Base-by-base conservation (phyloP, 148 eudicot species). In the Silene uniflora region DNA sequence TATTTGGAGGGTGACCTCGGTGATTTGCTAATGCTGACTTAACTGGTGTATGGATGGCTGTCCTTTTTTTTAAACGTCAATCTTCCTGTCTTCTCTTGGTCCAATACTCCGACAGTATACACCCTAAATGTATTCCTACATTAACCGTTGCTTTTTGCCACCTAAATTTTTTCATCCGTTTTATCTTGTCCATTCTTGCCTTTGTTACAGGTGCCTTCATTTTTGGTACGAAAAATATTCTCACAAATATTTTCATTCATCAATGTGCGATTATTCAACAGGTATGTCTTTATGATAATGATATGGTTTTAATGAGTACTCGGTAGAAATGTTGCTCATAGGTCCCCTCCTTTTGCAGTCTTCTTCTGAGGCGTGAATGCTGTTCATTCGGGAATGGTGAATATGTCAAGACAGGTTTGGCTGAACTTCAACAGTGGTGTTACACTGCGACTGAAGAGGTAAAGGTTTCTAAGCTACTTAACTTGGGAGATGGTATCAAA, bases 341-440 rank as follows among this genome's bases (percentile, higher is more conserved):
- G 19, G 52, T 81, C 49, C 8, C 60, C 11, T 13, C 42, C 81
- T 73, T 54, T 44, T 84, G 80, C 90, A 96, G 99, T 75, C 96
- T 96, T 85, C 88, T 96, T 71, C 73, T 96, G 82, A 86, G 99
- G 82, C 89, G 99, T 77, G 99, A 95, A 84, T 95, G 99, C 75
- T 95, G 99, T 83, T 95, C 99, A 22, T 91, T 95, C 65, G 92
- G 99, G 76, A 95, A 95, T 69, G 99, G 99, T 62, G 99, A 95
- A 83, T 95, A 91, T 75, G 99, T 95, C n/a, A 95, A 95, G 83
- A 97, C 94, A 25, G 98, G 98, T 69, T 81, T 95, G 62, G 88
- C 97, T 77, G 99, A 95, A 84, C 83, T 95, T 76, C 97, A 92
- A 84, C 83, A 86, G 42, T 95, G 99, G 98, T 95, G 93, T 79